Percentiles rank a stretch among this genome's conserved stretches.
Conservation (phyloP, 129 eudicot genomes). For the Flaveria linearis region DNA sequence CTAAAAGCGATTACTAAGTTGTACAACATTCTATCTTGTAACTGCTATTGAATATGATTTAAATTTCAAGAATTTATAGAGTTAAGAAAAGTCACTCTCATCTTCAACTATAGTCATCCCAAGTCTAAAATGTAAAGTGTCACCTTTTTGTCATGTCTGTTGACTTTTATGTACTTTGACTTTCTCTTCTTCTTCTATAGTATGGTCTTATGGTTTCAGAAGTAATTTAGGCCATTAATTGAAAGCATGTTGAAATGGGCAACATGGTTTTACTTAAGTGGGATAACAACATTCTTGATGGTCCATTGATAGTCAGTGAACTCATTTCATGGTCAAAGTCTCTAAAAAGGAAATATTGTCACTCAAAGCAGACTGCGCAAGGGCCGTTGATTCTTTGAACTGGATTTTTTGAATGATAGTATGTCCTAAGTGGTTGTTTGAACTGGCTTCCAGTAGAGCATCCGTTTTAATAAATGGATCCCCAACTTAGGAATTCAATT, state of each 20-base stretch:
- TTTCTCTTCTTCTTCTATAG: not conserved
- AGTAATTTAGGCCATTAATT: constrained; percentile 21
- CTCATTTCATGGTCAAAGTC: no score
- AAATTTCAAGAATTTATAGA: not conserved
- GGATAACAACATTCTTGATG: constrained; percentile 31
- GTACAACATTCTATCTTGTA: not conserved
- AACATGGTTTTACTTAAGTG: constrained; percentile 72
- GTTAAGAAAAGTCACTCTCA: not conserved
- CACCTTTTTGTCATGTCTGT: not conserved
- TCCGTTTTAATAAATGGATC: no score
- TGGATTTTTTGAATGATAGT: no score
- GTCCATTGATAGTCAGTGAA: no score
- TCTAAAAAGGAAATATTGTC: no score
- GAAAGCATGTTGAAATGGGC: constrained; percentile 88
- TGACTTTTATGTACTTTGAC: not conserved
- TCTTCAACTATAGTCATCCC: not conserved
- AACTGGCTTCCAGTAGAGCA: no score
- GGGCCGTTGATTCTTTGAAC: no score
- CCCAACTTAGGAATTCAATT: no score
- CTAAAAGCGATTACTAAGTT: no score
- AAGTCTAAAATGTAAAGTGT: not conserved
- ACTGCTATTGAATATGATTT: constrained; percentile 2
- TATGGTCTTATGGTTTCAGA: constrained; percentile 17
- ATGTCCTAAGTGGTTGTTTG: no score
- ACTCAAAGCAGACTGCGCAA: no score